Conservation (phyloP, 495 filamentous ascomycete genomes). For the Penicillium tannophilum region DNA sequence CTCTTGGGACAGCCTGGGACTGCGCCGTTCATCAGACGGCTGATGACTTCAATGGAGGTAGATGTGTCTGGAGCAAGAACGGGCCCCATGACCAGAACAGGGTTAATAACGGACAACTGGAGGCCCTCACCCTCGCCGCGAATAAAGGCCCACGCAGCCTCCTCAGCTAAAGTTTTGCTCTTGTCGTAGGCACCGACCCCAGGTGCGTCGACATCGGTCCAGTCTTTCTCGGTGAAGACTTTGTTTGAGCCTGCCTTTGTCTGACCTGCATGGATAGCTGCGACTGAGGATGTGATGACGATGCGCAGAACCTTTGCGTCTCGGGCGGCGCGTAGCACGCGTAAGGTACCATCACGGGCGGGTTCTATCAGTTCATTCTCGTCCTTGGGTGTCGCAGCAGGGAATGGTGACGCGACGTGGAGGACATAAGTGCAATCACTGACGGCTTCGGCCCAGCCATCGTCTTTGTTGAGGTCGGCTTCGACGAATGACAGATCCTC, state of each 20-base stretch:
- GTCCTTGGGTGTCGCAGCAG: slow-evolving; percentile 6
- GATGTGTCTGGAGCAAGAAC: slow-evolving; percentile 10
- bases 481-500: slow-evolving; percentile 11
- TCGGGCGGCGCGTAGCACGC: slow-evolving; percentile 13
- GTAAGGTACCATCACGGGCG: slow-evolving; percentile 17
- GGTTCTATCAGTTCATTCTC: slow-evolving; percentile 16
- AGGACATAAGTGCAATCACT: slow-evolving; percentile 16
- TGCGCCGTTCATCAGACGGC: slow-evolving; percentile 9
- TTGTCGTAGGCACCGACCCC: slow-evolving; percentile 11
- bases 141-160: slow-evolving; percentile 16
- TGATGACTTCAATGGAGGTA: slow-evolving; percentile 14
- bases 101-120: slow-evolving; percentile 12
- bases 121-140: slow-evolving; percentile 11
- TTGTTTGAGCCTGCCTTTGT: not conserved
- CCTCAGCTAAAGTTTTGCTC: slow-evolving; percentile 18
- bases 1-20: slow-evolving; percentile 13
- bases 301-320: slow-evolving; percentile 13
- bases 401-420: slow-evolving; percentile 16
- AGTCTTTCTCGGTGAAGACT: slow-evolving; percentile 13
- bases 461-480: slow-evolving; percentile 13
- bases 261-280: slow-evolving; percentile 8
- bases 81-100: slow-evolving; percentile 8
- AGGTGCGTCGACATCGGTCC: slow-evolving; percentile 8
- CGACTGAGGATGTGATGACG: slow-evolving; percentile 14
- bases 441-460: slow-evolving; percentile 17